Conservation (phyloP, 768 basidiomycete genomes). For the Serpula lacrymans region DNA sequence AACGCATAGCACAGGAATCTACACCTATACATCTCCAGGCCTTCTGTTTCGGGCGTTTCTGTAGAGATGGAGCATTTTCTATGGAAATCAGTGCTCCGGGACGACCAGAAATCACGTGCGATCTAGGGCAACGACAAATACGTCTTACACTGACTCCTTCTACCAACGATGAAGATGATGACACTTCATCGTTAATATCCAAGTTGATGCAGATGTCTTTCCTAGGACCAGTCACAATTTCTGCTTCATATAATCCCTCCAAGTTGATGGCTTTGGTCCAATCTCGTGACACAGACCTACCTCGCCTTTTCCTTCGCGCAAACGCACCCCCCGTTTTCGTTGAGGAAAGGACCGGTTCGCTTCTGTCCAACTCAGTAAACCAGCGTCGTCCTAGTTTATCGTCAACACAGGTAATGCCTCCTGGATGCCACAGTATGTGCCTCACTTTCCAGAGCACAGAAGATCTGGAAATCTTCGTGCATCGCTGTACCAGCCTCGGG, state of each 20-base stretch:
- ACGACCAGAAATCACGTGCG: conserved; percentile 31
- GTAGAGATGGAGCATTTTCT: conserved; percentile 31
- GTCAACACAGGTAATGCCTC: conserved; percentile 20
- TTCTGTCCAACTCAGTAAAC: neutral
- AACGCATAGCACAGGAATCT: conserved; percentile 17
- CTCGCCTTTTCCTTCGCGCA: conserved; percentile 29
- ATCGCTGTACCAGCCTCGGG: conserved; percentile 20
- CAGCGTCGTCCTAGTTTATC: conserved; percentile 25
- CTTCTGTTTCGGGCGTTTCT: conserved; percentile 35
- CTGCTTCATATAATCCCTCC: conserved; percentile 19
- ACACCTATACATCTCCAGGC: conserved; percentile 18
- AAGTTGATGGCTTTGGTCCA: conserved; percentile 19
- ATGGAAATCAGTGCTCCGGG: conserved; percentile 25
- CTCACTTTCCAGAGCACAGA: conserved; percentile 23
- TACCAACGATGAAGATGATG: conserved; percentile 15
- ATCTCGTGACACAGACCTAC: conserved; percentile 6
- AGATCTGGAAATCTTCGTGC: conserved; percentile 27
- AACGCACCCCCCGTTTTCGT: conserved; percentile 29
- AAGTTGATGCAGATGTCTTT: neutral
- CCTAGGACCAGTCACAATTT: neutral
- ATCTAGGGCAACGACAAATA: conserved; percentile 28
- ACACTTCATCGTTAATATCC: neutral
- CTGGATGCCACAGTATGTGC: conserved; percentile 24
- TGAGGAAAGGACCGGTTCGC: neutral
- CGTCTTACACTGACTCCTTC: conserved; percentile 25